Percentiles rank a stretch among this genome's conserved stretches.
Conservation (phyloP, 495 filamentous ascomycete genomes). For the Talaromyces ruber region DNA sequence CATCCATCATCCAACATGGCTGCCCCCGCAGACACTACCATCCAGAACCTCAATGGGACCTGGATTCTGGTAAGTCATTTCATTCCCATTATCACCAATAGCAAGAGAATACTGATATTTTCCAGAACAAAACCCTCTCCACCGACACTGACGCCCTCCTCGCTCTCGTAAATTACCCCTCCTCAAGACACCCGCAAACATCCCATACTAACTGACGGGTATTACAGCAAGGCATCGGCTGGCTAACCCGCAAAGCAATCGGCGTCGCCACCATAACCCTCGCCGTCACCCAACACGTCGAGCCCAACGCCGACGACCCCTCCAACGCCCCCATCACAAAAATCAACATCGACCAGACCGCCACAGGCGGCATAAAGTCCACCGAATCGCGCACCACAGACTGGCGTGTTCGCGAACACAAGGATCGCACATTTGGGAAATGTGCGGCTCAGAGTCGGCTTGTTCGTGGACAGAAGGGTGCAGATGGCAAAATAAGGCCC, state of each 20-base stretch:
- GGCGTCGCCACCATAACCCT: slow-evolving; percentile 64
- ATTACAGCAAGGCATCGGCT: slow-evolving; percentile 68
- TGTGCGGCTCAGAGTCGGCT: slow-evolving; percentile 56
- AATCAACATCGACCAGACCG: slow-evolving; percentile 74
- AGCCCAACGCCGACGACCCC: slow-evolving; percentile 24
- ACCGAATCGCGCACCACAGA: slow-evolving; percentile 66
- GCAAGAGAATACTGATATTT: slow-evolving; percentile 6
- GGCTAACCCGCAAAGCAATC: slow-evolving; percentile 73
- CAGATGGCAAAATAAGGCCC: slow-evolving; percentile 27
- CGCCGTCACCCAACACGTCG: slow-evolving; percentile 52
- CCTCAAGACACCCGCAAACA: neutral
- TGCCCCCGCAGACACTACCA: slow-evolving; percentile 62
- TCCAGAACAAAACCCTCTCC: slow-evolving; percentile 73
- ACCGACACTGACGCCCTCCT: slow-evolving; percentile 64
- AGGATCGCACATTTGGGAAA: slow-evolving; percentile 74
- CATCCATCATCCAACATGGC: slow-evolving; percentile 53
- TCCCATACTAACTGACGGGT: slow-evolving; percentile 7
- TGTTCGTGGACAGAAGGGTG: slow-evolving; percentile 27
- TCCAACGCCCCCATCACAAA: slow-evolving; percentile 41
- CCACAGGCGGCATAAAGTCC: slow-evolving; percentile 66
- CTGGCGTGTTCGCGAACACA: slow-evolving; percentile 58
- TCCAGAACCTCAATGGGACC: slow-evolving; percentile 65
- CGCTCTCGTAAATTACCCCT: slow-evolving; percentile 39
- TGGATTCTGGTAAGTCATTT: slow-evolving; percentile 62
- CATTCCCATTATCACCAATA: neutral